Evolutionary conservation across 164 flowering plant genomes (phyloP).

Genomic region (Tetracentron sinense): DNA sequence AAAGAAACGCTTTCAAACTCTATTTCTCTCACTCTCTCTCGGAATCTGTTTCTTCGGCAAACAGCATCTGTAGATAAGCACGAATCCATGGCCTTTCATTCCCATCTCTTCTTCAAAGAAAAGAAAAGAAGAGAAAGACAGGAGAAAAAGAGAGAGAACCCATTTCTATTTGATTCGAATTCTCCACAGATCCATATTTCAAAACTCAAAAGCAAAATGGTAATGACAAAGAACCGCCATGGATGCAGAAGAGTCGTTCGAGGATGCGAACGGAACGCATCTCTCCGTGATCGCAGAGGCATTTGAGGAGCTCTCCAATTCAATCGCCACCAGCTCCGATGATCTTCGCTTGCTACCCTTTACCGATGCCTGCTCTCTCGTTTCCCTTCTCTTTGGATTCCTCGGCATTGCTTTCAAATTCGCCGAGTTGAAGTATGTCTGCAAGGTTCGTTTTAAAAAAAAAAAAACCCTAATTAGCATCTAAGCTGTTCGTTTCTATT

Average conservation of each 20-base stretch:
- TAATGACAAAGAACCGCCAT: background rate
- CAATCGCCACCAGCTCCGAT: constrained; percentile 6
- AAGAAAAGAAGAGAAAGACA: too few relatives aligned
- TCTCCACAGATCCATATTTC: background rate
- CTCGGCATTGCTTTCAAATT: constrained; percentile 94
- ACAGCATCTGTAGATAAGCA: too few relatives aligned
- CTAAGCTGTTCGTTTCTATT: background rate
- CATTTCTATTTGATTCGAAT: too few relatives aligned
- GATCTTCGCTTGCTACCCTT: constrained; percentile 46
- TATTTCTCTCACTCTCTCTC: too few relatives aligned
- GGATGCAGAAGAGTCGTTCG: constrained; percentile 5
- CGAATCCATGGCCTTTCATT: too few relatives aligned
- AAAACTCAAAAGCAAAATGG: background rate
- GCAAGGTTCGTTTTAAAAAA: constrained; percentile 80
- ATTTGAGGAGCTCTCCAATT: constrained; percentile 51
- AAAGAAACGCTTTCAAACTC: too few relatives aligned
- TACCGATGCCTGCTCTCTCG: constrained; percentile 59
- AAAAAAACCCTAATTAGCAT: too few relatives aligned
- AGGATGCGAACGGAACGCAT: constrained; percentile 30
- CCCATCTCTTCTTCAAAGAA: too few relatives aligned
- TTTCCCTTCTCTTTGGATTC: constrained; percentile 64
- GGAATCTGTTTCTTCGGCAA: too few relatives aligned
- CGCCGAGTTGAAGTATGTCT: constrained; percentile 69
- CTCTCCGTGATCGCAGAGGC: constrained; percentile 56
- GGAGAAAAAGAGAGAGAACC: too few relatives aligned